Base-by-base conservation (phyloP, 2,329 filamentous ascomycete species). In the Botryotinia calthae region DNA sequence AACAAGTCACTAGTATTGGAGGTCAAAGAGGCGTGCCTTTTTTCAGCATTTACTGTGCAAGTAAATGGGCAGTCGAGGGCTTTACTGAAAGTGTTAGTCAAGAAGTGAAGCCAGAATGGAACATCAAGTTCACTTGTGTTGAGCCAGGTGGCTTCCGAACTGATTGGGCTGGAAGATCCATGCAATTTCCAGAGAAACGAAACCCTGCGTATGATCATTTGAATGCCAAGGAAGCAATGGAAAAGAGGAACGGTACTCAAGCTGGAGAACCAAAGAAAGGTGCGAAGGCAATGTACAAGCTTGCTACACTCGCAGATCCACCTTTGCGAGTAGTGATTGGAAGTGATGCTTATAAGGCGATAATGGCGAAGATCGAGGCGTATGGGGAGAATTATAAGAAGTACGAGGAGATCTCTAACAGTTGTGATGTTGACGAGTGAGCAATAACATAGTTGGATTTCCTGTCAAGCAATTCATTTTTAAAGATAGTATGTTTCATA, bases 311-410 rank as follows among this genome's bases (percentile, higher is more conserved):
- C 82, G 77, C 85, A 20, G 83, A 87, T 22, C 86, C 85, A 2
- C 87, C 87, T 5, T 76, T 89, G 12, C 81, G 87, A 44, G 83
- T 86, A 22, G 82, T 87, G 0, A 81, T 89, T 18, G 87, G 87
- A 0, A 86, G 82, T 0, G 87, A 89, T 79, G 85, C 86, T 0
- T 88, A 85, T 78, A 76, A 78, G 1, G 81, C 75, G 7, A 84
- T 89, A 34, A 85, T 82, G 75, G 77, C 80, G 0, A 89, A 88
- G 80, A 82, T 88, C 34, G 84, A 88, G 61, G 79, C 80, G 20
- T 86, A 86, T 66, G 72, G 81, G 46, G 83, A 86, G 75, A 84
- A 85, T 56, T 77, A 75, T 51, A 76, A 75, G 71, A 78, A 78
- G 74, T 78, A 76, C 66, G 76, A 78, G 72, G 73, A 78, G 65